These are phyloP conservation scores for Hanseniaspora lindneri DNA, from an alignment of 805 yeast species.

Conservation along the genomic window DNA sequence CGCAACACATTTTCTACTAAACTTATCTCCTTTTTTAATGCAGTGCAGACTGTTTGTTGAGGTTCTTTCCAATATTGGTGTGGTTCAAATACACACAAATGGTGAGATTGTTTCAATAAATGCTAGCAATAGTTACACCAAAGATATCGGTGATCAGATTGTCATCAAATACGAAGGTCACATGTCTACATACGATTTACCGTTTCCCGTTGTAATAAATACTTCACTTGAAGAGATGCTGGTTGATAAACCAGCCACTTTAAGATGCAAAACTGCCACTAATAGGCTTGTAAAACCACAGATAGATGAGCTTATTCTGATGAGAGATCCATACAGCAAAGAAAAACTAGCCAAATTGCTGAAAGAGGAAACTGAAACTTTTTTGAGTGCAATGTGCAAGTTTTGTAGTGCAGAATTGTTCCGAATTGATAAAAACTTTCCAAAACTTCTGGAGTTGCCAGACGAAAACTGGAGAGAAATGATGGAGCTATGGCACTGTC, in stretches of 20 bases:
- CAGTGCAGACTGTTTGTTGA: not conserved
- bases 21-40: not conserved
- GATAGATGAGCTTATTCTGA: not conserved
- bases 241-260: not conserved
- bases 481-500: conserved; percentile 98
- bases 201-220: not conserved
- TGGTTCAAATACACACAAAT: not conserved
- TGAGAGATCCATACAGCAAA: not conserved
- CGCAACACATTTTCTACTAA: not conserved
- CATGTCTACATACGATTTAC: not conserved
- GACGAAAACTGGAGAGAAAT: conserved; percentile 87
- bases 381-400: conserved; percentile 18
- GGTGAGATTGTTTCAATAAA: not conserved
- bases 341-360: conserved; percentile 17
- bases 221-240: not conserved
- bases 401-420: conserved; percentile 15
- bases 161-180: not conserved
- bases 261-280: not conserved
- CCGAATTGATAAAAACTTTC: conserved; percentile 19
- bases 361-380: not conserved
- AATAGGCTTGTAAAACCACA: not conserved
- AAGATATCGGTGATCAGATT: not conserved
- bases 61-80: not conserved
- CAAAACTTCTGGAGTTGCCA: conserved; percentile 50
- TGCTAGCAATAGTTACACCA: not conserved